Conservation (phyloP, 1,284 basidiomycete genomes). For the Pseudozyma flocculosa region DNA sequence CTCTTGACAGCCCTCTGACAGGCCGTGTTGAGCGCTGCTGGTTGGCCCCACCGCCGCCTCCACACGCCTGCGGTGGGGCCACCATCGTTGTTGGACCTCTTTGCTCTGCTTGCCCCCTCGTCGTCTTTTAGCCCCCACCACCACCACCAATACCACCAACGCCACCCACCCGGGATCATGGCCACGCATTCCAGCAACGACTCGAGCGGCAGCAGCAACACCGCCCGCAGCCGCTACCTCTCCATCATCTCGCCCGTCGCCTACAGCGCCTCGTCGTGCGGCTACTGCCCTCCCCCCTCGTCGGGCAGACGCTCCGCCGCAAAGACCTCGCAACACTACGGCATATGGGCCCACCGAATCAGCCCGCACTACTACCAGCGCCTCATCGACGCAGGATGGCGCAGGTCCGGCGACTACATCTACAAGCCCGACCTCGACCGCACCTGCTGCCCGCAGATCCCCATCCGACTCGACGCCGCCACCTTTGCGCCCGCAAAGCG, state of each 20-base stretch:
- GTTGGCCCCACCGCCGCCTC: no score
- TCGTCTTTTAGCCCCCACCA: no score
- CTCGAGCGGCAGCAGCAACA: constrained; percentile 3
- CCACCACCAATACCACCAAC: no score
- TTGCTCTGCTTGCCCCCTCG: background rate
- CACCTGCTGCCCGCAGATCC: constrained; percentile 51
- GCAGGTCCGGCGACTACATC: constrained; percentile 47
- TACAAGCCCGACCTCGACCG: constrained; percentile 51
- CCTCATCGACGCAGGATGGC: constrained; percentile 51
- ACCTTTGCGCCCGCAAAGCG: constrained; percentile 20
- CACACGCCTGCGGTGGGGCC: no score
- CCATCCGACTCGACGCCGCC: constrained; percentile 36
- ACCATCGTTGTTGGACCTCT: no score
- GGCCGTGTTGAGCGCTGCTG: no score
- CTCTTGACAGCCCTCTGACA: background rate
- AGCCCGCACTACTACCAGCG: constrained; percentile 42
- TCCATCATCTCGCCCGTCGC: constrained; percentile 59
- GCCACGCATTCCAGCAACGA: constrained; percentile 1
- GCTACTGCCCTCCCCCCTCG: constrained; percentile 60
- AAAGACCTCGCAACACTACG: constrained; percentile 59
- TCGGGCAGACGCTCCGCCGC: constrained; percentile 48
- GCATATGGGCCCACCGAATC: constrained; percentile 47
- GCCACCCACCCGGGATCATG: constrained; percentile 1
- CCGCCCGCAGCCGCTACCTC: constrained; percentile 1
- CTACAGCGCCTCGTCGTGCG: constrained; percentile 59